phyloP scores from a whole-genome alignment of 2,329 filamentous ascomycete species.

The Arthroderma uncinatum region DNA sequence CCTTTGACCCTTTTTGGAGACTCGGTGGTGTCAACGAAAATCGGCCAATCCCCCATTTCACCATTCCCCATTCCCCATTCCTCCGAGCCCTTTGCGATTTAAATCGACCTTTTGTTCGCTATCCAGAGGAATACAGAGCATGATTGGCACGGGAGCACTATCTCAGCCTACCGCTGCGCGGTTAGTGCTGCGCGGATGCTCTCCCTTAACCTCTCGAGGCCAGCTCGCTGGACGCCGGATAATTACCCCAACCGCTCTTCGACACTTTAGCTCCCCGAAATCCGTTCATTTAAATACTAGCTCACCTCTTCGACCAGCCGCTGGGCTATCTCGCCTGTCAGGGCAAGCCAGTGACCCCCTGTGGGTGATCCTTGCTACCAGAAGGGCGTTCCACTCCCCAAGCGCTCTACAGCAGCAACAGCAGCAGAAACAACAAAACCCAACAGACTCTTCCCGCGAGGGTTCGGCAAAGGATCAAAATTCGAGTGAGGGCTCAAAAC shows the following conservation, averaged over 20 bases:
- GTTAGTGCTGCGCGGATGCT: conserved; percentile 28
- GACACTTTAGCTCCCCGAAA: conserved; percentile 22
- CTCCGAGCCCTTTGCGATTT: not conserved
- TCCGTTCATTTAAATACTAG: conserved; percentile 21
- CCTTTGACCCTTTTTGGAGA: not conserved
- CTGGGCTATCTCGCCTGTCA: conserved; percentile 4
- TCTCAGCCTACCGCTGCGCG: conserved; percentile 26
- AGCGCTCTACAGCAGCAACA: conserved; percentile 27
- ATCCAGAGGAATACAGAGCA: conserved; percentile 20
- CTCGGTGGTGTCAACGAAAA: not conserved
- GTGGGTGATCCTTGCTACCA: conserved; percentile 27
- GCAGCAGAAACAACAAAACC: conserved; percentile 24
- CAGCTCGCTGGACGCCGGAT: conserved; percentile 25
- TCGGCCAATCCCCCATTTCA: not conserved
- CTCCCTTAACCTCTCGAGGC: conserved; percentile 22
- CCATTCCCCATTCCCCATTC: too few relatives aligned
- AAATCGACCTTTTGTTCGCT: not conserved
- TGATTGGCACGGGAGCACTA: conserved; percentile 31
- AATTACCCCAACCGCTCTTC: conserved; percentile 21
- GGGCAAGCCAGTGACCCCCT: conserved; percentile 12
- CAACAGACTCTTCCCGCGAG: not conserved
- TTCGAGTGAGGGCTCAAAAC: conserved; percentile 26
- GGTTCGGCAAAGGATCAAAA: not conserved
- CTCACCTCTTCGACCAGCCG: conserved; percentile 26
- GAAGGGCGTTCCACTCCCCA: conserved; percentile 29